Percentiles rank a stretch among this genome's conserved stretches.
phyloP scores from a whole-genome alignment of 1,284 basidiomycete species.

The Vanrija humicola region DNA sequence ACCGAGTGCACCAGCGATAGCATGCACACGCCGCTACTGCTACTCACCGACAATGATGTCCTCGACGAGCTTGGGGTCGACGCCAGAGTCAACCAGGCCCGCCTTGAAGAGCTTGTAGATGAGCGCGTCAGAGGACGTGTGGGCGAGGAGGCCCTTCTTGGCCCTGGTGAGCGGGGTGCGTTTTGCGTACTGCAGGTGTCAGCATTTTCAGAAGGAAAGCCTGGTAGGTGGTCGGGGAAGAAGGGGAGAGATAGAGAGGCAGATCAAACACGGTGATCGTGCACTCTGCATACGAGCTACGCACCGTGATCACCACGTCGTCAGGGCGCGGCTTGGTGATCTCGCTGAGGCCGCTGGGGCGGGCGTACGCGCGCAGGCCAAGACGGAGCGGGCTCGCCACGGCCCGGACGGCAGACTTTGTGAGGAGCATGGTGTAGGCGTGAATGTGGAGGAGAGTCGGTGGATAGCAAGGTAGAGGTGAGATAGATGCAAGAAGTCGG shows the following conservation, averaged over 20 bases:
- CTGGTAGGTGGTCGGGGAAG: no score
- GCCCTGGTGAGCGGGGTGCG: constrained; percentile 27
- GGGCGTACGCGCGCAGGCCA: constrained; percentile 4
- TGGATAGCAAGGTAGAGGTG: no score
- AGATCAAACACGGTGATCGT: no score
- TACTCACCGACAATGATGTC: constrained; percentile 68
- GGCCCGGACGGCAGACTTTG: no score
- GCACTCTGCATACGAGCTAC: constrained; percentile 41
- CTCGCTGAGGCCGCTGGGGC: constrained; percentile 3
- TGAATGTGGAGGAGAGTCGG: no score
- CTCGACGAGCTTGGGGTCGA: constrained; percentile 20
- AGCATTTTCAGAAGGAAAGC: background rate
- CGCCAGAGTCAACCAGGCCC: constrained; percentile 22
- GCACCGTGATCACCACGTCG: constrained; percentile 82
- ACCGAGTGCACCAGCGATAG: constrained; percentile 35
- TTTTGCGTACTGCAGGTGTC: constrained; percentile 47
- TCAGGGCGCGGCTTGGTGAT: constrained; percentile 58
- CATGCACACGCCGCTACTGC: constrained; percentile 29
- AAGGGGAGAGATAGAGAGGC: no score
- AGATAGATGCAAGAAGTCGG: background rate
- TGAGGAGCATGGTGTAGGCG: no score
- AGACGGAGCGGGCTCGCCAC: background rate
- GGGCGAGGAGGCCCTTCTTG: constrained; percentile 28
- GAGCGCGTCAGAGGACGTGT: constrained; percentile 29
- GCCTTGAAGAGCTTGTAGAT: constrained; percentile 24